A percentile compares a stretch with the other conserved stretches of the same genome.
These are phyloP conservation scores for Raffaelea arxii DNA, from an alignment of 2,329 filamentous ascomycete genomes.

Conservation along the genomic window DNA sequence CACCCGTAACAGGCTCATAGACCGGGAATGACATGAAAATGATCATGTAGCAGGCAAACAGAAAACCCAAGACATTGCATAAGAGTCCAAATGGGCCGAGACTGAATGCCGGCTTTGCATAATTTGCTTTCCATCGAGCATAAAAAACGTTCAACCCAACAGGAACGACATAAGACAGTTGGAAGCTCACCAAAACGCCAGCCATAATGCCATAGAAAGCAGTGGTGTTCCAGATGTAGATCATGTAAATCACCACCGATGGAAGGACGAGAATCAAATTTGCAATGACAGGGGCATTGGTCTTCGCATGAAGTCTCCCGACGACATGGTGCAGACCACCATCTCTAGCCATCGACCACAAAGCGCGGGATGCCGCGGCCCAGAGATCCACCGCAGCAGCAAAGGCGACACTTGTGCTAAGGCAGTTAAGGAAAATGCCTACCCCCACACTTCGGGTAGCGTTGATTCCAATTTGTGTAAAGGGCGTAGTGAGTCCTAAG, in stretches of 20 bases:
- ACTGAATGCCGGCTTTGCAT: background rate
- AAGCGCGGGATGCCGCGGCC: background rate
- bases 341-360: background rate
- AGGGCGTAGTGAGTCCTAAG: background rate
- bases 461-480: background rate
- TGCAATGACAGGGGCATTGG: background rate
- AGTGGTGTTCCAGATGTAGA: slow-evolving; percentile 1
- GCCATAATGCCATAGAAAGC: slow-evolving; percentile 1
- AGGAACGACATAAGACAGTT: background rate
- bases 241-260: background rate
- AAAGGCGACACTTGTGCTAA: background rate
- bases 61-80: background rate
- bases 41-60: background rate
- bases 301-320: background rate
- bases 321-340: background rate
- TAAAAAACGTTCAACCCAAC: background rate
- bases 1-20: background rate
- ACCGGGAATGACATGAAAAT: background rate
- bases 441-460: background rate
- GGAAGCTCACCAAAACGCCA: background rate
- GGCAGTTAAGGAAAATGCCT: background rate
- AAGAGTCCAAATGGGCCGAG: background rate
- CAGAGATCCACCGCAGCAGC: background rate
- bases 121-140: background rate
- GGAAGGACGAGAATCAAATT: background rate